These are phyloP conservation scores for Pseudogymnoascus sp. DNA, from an alignment of 2,329 filamentous ascomycete genomes.

Conservation along the genomic window DNA sequence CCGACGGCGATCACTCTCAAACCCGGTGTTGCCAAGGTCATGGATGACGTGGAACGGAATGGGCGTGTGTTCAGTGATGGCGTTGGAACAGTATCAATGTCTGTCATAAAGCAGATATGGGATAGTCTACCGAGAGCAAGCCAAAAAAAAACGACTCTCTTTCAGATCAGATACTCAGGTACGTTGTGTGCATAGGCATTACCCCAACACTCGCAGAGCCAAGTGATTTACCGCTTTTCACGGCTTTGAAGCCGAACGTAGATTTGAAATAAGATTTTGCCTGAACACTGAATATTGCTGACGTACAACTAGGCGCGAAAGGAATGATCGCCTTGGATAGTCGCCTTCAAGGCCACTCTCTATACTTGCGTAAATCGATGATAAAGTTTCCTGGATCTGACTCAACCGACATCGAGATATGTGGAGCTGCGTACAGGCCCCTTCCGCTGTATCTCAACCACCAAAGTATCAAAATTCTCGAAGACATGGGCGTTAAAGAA, in stretches of 20 bases:
- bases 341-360: conserved; percentile 46
- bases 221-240: too few relatives aligned
- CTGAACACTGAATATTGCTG: conserved; percentile 9
- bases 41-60: conserved; percentile 47
- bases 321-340: conserved; percentile 69
- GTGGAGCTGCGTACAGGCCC: conserved; percentile 59
- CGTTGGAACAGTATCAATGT: conserved; percentile 63
- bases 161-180: conserved; percentile 68
- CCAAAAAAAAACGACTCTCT: conserved; percentile 49
- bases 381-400: conserved; percentile 61
- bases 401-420: conserved; percentile 58
- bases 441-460: conserved; percentile 67
- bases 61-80: conserved; percentile 68
- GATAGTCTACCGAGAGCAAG: conserved; percentile 40
- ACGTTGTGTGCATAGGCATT: conserved; percentile 16
- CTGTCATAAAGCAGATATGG: conserved; percentile 55
- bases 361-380: conserved; percentile 68
- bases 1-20: conserved; percentile 50
- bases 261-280: background rate
- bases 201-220: background rate
- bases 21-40: conserved; percentile 26
- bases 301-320: conserved; percentile 49
- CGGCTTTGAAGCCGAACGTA: too few relatives aligned
- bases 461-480: conserved; percentile 77
- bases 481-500: conserved; percentile 59